These are phyloP conservation scores for Arabidopsis thaliana DNA, from an alignment of 345 rosid species.

Conservation along the genomic window DNA sequence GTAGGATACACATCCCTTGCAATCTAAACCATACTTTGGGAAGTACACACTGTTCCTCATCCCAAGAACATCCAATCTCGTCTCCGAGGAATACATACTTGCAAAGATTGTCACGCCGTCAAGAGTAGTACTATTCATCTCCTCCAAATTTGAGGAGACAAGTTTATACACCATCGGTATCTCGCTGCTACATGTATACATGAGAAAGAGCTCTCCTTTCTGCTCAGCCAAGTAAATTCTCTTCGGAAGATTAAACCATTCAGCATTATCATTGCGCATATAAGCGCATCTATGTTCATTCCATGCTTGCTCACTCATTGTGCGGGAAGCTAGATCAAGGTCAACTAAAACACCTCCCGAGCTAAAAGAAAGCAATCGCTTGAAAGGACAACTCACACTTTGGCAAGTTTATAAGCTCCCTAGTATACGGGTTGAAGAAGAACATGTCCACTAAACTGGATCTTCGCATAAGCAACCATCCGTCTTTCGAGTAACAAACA, in stretches of 20 bases:
- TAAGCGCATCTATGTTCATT: not conserved
- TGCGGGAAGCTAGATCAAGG: not conserved
- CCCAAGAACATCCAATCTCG: not conserved
- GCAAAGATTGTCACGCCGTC: not conserved
- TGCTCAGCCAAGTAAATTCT: too few species aligned
- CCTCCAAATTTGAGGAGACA: not conserved
- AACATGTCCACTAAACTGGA: constrained; percentile 54
- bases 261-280: too few species aligned
- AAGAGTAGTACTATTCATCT: not conserved
- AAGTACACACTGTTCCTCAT: not conserved
- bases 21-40: not conserved
- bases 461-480: constrained; percentile 67
- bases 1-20: not conserved
- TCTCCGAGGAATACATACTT: not conserved
- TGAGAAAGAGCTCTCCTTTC: constrained; percentile 18
- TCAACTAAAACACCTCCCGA: not conserved
- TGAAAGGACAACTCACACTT: constrained; percentile 54
- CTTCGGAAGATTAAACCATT: too few species aligned
- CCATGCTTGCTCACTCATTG: not conserved
- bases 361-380: constrained; percentile 59
- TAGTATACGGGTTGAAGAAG: constrained; percentile 65
- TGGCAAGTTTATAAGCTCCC: constrained; percentile 53
- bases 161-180: not conserved
- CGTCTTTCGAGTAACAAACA: constrained; percentile 64
- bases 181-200: not conserved